These are phyloP conservation scores for Termitomyces eurrhizus DNA, from an alignment of 768 basidiomycete genomes.

Conservation along the genomic window DNA sequence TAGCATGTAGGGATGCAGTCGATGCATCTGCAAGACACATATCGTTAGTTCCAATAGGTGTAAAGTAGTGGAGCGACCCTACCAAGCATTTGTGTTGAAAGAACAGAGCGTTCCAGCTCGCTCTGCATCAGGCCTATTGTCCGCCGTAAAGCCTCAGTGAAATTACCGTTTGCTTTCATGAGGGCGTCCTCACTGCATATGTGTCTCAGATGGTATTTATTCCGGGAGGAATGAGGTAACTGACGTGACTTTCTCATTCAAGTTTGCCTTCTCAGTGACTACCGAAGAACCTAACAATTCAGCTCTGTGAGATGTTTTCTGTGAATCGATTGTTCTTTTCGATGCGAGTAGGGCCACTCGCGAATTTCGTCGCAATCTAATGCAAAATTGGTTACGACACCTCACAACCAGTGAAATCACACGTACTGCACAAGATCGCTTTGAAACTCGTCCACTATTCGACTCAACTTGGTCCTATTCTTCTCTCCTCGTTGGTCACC, in stretches of 20 bases:
- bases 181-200: constrained; percentile 69
- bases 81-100: constrained; percentile 86
- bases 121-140: constrained; percentile 86
- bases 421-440: constrained; percentile 47
- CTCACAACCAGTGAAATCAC: not conserved
- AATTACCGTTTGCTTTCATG: constrained; percentile 85
- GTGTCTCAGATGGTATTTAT: not conserved
- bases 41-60: not conserved
- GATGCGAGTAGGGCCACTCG: constrained; percentile 70
- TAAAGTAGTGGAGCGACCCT: constrained; percentile 9
- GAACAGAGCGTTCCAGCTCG: constrained; percentile 86
- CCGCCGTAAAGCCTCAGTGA: constrained; percentile 83
- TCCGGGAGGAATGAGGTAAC: constrained; percentile 23
- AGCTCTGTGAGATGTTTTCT: constrained; percentile 54
- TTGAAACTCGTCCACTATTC: constrained; percentile 46
- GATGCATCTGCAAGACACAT: constrained; percentile 58
- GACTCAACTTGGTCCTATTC: constrained; percentile 43
- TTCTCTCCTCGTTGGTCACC: constrained; percentile 67
- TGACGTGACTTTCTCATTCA: constrained; percentile 60
- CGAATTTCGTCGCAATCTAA: constrained; percentile 57
- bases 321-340: constrained; percentile 68
- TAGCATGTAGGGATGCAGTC: constrained; percentile 68
- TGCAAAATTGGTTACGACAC: not conserved
- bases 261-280: constrained; percentile 41
- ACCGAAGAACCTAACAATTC: constrained; percentile 60